Base-by-base conservation (phyloP, 2,329 filamentous ascomycete species). In the Coleophoma eucalyptorum region DNA sequence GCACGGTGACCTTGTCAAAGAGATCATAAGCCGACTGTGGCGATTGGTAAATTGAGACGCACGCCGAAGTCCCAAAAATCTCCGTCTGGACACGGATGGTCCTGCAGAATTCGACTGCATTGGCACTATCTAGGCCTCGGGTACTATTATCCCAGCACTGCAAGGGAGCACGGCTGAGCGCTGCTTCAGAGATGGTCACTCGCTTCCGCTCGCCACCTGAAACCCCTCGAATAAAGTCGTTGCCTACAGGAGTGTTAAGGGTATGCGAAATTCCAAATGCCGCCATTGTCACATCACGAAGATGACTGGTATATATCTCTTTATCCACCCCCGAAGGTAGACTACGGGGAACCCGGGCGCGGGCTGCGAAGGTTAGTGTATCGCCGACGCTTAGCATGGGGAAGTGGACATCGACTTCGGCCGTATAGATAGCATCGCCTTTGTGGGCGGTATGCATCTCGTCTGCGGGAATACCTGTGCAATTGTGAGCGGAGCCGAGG, bases 71-170 rank as follows among this genome's bases (percentile, higher is more conserved):
- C 16, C 78, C 71, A 1, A 78, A 75, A 56, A 89, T 77, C 53
- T 89, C 82, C 2, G 85, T 83, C 0, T 83, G 71, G 26, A 82
- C 74, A 12, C 86, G 75, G 21, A 91, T 68, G n/a, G 81, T 79
- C 57, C 85, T 76, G 12, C 86, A 83, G 55, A 90, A 91, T 59
- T 88, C 84, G 26, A 89, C 67, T 0, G 88, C 87, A 1, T 84
- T 90, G 4, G 83, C 83, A 0, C 84, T 83, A 65, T 92, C 89
- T 1, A 92, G 74, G 3, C 88, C 89, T 45, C 80, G 77, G 0
- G 87, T 91, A 12, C 78, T 83, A 56, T 89, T 89, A 53, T 87
- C 89, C 89, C 89, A 94, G 51, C 83, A 86, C 62, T 87, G 83
- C 1, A 80, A 73, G 41, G 76, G 81, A 1, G 81, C 79, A 13